These are phyloP conservation scores for Helotiales sp. DNA, from an alignment of 2,329 filamentous ascomycete species.

Conservation along the genomic window DNA sequence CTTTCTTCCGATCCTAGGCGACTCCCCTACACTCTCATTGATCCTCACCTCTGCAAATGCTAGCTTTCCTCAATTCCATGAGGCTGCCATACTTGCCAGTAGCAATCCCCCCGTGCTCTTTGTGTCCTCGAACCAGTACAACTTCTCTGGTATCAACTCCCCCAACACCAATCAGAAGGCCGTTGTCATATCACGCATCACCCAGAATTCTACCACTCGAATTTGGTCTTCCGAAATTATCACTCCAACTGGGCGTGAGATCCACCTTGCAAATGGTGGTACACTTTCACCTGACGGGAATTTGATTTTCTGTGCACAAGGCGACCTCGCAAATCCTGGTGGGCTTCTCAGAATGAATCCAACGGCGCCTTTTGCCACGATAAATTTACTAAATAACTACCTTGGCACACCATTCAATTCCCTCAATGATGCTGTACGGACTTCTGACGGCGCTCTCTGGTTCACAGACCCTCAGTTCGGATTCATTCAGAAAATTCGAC, in stretches of 20 bases:
- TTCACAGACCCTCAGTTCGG: constrained; percentile 68
- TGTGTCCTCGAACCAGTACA: constrained; percentile 47
- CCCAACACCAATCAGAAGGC: constrained; percentile 24
- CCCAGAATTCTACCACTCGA: constrained; percentile 51
- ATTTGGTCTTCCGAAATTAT: constrained; percentile 38
- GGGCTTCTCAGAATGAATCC: constrained; percentile 27
- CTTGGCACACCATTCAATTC: constrained; percentile 63
- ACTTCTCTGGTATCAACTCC: constrained; percentile 43
- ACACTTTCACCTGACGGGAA: constrained; percentile 29
- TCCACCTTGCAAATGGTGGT: constrained; percentile 29
- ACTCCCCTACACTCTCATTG: background rate
- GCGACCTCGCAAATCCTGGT: constrained; percentile 22
- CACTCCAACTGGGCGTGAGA: constrained; percentile 8
- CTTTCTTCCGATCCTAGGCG: background rate
- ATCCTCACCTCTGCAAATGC: constrained; percentile 53
- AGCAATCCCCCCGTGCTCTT: constrained; percentile 51
- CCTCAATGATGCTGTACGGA: constrained; percentile 60
- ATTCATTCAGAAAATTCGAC: constrained; percentile 61
- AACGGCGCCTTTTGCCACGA: constrained; percentile 22
- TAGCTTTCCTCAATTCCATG: constrained; percentile 57
- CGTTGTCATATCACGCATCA: constrained; percentile 21
- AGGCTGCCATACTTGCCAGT: constrained; percentile 57
- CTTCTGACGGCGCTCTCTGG: constrained; percentile 60
- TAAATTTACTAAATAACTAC: constrained; percentile 62
- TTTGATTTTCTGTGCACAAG: constrained; percentile 30